phyloP scores from a whole-genome alignment of 495 filamentous ascomycete genomes.

The Neurospora tetraspora region DNA sequence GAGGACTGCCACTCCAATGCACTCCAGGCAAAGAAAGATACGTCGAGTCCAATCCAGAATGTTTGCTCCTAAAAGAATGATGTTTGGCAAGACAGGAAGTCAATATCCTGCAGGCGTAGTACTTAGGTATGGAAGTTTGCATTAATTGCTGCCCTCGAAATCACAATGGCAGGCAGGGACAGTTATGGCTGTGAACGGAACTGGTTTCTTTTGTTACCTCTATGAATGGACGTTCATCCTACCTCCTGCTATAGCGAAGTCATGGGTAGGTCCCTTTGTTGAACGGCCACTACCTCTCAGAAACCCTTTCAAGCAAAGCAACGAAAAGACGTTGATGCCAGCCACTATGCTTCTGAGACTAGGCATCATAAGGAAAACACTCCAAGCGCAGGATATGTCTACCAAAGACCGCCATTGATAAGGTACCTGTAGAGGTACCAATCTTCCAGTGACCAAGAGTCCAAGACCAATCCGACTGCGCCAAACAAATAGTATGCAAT shows the following conservation, averaged over 20 bases:
- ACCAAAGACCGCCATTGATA: not conserved
- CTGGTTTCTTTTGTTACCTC: not conserved
- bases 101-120: not conserved
- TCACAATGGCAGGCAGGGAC: not conserved
- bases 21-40: not conserved
- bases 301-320: not conserved
- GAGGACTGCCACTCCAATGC: not conserved
- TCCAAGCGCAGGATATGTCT: not conserved
- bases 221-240: not conserved
- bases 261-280: not conserved
- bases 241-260: not conserved
- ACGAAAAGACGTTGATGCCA: not conserved
- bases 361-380: not conserved
- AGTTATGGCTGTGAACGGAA: not conserved
- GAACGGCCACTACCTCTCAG: not conserved
- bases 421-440: not conserved
- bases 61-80: not conserved
- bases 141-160: not conserved
- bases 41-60: not conserved
- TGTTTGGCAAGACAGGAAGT: too few species aligned
- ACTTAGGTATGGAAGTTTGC: not conserved
- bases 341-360: not conserved
- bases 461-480: not conserved
- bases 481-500: not conserved
- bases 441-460: not conserved